Percentiles rank a stretch among this genome's conserved stretches.
These are phyloP conservation scores for Raddia guianensis DNA, from an alignment of 176 grass and related monocot genomes.

Conservation along the genomic window DNA sequence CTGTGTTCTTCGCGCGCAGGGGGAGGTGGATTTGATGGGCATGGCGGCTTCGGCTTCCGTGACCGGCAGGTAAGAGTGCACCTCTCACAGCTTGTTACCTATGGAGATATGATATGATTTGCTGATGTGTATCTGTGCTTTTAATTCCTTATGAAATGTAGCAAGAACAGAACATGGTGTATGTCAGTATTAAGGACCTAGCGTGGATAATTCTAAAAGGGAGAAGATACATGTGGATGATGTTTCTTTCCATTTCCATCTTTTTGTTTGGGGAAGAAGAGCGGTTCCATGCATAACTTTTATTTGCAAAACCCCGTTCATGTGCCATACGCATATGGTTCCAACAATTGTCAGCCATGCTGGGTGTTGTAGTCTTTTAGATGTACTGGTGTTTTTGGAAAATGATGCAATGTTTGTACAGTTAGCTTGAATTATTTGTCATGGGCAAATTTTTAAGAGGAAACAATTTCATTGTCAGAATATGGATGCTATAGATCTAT, in stretches of 20 bases:
- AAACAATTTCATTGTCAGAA: not conserved
- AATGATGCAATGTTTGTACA: not conserved
- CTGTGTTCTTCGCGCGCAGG: not conserved
- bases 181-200: not conserved
- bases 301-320: not conserved
- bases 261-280: not conserved
- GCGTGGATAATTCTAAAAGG: not conserved
- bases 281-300: not conserved
- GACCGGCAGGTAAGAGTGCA: not conserved
- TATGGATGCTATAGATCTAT: not conserved
- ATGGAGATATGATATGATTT: too few relatives aligned
- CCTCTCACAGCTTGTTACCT: not conserved
- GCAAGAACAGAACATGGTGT: not conserved
- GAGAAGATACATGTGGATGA: not conserved
- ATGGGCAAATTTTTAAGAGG: not conserved
- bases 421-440: too few relatives aligned
- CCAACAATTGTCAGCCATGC: not conserved
- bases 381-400: not conserved
- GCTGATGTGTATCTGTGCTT: not conserved
- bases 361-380: not conserved
- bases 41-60: not conserved
- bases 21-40: conserved; percentile 1
- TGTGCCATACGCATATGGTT: not conserved
- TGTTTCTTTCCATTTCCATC: not conserved
- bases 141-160: not conserved